Evolutionary conservation across 2,329 filamentous ascomycete species (phyloP).

Genomic region (Fusarium continuum): DNA sequence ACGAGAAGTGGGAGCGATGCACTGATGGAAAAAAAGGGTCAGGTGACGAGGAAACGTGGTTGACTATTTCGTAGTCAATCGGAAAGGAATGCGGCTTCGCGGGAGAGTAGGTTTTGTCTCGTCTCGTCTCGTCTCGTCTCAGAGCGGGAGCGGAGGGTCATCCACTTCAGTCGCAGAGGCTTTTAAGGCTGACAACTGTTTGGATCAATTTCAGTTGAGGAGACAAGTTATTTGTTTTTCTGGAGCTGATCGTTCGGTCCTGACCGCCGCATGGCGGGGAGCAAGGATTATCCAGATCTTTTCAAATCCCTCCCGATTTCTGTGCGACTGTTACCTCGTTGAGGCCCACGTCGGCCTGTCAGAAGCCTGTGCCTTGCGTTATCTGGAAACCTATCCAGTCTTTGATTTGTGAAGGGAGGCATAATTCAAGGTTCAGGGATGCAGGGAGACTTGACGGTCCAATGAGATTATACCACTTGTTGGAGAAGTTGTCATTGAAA

Average conservation of each 20-base stretch:
- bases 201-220: constrained; percentile 25
- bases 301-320: neutral
- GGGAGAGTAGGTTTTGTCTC: too few species aligned
- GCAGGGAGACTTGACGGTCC: neutral
- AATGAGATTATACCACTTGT: neutral
- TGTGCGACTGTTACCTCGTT: neutral
- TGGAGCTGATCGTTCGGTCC: neutral
- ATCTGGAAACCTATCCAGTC: neutral
- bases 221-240: too few species aligned
- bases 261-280: neutral
- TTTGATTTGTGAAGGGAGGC: constrained; percentile 3
- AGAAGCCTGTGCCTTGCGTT: neutral
- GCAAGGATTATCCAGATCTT: constrained; percentile 15
- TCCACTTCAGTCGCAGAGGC: neutral
- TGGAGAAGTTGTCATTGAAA: neutral
- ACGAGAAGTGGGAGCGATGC: constrained; percentile 2
- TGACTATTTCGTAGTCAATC: constrained; percentile 1
- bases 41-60: neutral
- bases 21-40: neutral
- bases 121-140: constrained; percentile 16
- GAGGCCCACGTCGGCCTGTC: neutral
- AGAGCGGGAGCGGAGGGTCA: constrained; percentile 5
- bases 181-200: constrained; percentile 6
- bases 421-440: constrained; percentile 3
- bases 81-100: constrained; percentile 15